Base-by-base conservation (phyloP, 129 eudicot genomes). In the Solidago caesia region DNA sequence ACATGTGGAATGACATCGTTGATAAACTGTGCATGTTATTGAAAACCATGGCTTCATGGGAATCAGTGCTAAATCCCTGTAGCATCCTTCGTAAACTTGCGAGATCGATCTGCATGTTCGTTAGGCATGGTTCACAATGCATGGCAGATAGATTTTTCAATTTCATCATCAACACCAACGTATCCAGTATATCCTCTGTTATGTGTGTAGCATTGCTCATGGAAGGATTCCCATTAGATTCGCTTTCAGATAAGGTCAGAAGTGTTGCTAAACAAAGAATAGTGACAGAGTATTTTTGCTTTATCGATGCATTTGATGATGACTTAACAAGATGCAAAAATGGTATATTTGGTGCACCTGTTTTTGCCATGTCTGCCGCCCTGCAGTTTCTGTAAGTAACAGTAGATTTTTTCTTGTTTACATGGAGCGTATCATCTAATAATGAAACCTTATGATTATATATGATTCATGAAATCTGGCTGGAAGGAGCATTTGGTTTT, bases 151-250 rank as follows among this genome's bases (percentile, higher is more conserved):
- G 64, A 56, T 87, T 91, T 70, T 94, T 83, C 79, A 83, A 77
- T 67, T 81, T 75, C 48, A 42, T 92, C 46, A 14, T 80, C 68
- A 80, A 52, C 25, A 63, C 71, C 61, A 71, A 83, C 53, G 81
- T 44, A 52, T 85, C 88, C 67, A 67, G 72, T 47, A 64, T 21
- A 64, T 80, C 84, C 4, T 81, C 80, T 47, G 80, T 70, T 58
- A 83, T 82, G 80, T 84, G 77, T 67, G 69, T 79, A 75, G 96
- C 96, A 60, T 85, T 94, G 68, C 87, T 94, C 72, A 76, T 86
- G 88, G 99, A 94, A 78, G 99, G 95, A 10, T 94, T 90, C 75
- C 97, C 91, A 13, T 70, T 95, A 14, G 73, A 85, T 85, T 48
- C 51, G 11, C 96, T 95, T 57, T 77, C 99, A 25, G 89, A 84